Base-by-base conservation (phyloP, 2,329 filamentous ascomycete species). In the Aspergillus tamarii region DNA sequence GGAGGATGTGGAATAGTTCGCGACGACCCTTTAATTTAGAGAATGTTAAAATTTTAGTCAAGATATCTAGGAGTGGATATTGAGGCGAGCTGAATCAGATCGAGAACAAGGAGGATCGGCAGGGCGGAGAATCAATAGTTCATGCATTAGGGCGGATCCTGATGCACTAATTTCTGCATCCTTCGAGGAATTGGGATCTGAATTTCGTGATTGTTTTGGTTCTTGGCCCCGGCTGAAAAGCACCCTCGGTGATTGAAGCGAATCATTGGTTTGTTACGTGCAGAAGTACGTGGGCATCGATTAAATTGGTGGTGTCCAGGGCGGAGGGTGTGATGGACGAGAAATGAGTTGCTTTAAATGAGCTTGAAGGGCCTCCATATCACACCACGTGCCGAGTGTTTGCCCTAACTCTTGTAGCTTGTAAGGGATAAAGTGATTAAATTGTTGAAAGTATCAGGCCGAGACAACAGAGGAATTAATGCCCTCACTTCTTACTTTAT, bases 91-190 rank as follows among this genome's bases (percentile, higher is more conserved):
- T 28, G 39, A 48, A 34, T 34, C 12, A 26, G 19, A 48, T 48
- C 12, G 11, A n/a, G 21, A 46, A 8, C 26, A 21, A 58, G 56
- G 56, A 34, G 30, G 61, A 63, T 63, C 61, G 57, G 61, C 61
- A 54, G 30, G 61, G 26, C 48, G 23, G 50, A 48, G 32, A 60
- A 28, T 32, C 61, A 63, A 59, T 63, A 59, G 57, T 59, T 59
- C 61, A 63, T 63, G 61, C 48, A 59, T 36, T 36, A 12, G 41
- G 41, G 48, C 41, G 34, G 56, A 63, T 56, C 48, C 45, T 48
- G 48, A 11, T 52, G 52, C 52, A n/a, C 30, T 54, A 54, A 54
- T 54, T 50, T 36, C 19, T 53, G 26, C 50, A 53, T 53, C 50
- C 21, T 32, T 53, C 16, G 4, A 36, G 14, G 34, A 36, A 36